Percentiles rank a stretch among this genome's conserved stretches.
Evolutionary conservation across 2,329 filamentous ascomycete species (phyloP).

Genomic region (Clonostachys sp.): DNA sequence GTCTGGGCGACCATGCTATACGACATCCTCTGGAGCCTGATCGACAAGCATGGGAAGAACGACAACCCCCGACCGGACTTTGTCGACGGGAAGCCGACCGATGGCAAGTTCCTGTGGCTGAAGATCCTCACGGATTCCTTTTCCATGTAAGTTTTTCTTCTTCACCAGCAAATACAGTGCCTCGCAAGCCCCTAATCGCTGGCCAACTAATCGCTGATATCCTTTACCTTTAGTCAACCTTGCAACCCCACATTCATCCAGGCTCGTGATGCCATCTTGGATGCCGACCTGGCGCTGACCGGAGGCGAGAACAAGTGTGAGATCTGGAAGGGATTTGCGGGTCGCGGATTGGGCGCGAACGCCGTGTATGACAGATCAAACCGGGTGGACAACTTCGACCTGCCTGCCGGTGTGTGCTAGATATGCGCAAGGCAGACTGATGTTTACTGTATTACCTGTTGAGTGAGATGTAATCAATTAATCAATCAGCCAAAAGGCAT

Average conservation of each 20-base stretch:
- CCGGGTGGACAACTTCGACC: conserved; percentile 1
- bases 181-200: no score
- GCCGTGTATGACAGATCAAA: conserved; percentile 12
- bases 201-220: no score
- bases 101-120: conserved; percentile 40
- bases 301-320: conserved; percentile 38
- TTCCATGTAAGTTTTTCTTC: not conserved
- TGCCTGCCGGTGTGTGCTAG: conserved; percentile 1
- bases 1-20: conserved; percentile 46
- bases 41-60: conserved; percentile 43
- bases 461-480: no score
- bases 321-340: conserved; percentile 46
- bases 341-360: conserved; percentile 37
- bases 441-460: no score
- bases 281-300: conserved; percentile 41
- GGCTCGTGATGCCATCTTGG: conserved; percentile 43
- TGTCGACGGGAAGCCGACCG: conserved; percentile 32
- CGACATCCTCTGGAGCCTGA: conserved; percentile 48
- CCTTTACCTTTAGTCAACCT: conserved; percentile 24
- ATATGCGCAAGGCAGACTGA: no score
- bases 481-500: no score
- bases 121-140: conserved; percentile 16
- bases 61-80: conserved; percentile 27
- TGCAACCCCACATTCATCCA: conserved; percentile 44
- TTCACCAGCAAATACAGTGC: no score